phyloP scores from a whole-genome alignment of 2,329 filamentous ascomycete genomes.

The Botryotinia globosa region DNA sequence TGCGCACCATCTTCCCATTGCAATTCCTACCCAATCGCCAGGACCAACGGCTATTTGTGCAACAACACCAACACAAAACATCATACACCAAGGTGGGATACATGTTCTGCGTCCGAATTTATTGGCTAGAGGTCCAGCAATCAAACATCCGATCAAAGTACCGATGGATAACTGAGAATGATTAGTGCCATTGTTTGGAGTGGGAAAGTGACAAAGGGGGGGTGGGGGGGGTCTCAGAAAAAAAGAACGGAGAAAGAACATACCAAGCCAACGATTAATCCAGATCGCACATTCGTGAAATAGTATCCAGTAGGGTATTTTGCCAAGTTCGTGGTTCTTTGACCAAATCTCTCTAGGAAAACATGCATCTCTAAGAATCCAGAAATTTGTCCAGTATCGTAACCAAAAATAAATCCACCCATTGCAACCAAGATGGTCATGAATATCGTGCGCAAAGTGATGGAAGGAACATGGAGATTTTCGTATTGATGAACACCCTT shows the following conservation, averaged over 20 bases:
- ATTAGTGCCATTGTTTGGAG: background rate
- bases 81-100: constrained; percentile 51
- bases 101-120: constrained; percentile 58
- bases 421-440: constrained; percentile 28
- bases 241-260: background rate
- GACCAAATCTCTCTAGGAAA: constrained; percentile 54
- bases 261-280: constrained; percentile 58
- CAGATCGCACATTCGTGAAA: constrained; percentile 60
- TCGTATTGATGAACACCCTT: background rate
- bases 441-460: constrained; percentile 24
- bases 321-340: constrained; percentile 31
- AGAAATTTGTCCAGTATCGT: constrained; percentile 45
- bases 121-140: constrained; percentile 70
- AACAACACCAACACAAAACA: constrained; percentile 63
- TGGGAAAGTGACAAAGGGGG: background rate
- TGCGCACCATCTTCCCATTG: constrained; percentile 62
- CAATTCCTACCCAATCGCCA: constrained; percentile 59
- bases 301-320: constrained; percentile 30
- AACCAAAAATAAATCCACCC: constrained; percentile 41
- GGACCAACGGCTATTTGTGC: constrained; percentile 59
- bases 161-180: constrained; percentile 61
- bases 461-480: constrained; percentile 7
- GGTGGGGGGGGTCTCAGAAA: too few relatives aligned
- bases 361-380: constrained; percentile 61
- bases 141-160: constrained; percentile 75